Evolutionary conservation across 2,329 filamentous ascomycete genomes (phyloP), one percentile per base, ranked within the genome.

Genomic region (Drechslerella coelobrocha): DNA sequence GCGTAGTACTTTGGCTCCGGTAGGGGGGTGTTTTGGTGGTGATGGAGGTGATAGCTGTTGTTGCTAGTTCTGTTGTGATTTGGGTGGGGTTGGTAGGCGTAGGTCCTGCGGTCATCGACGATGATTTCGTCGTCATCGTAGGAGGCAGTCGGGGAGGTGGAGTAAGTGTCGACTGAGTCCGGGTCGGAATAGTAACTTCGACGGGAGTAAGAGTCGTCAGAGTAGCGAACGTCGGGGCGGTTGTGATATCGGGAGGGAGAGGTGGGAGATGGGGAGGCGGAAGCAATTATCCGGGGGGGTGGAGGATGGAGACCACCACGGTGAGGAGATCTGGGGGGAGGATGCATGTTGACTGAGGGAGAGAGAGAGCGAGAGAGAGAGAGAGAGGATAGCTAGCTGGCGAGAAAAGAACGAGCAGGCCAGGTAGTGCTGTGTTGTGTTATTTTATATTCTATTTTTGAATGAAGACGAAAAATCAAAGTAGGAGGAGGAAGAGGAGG

Each of bases 1-100:
- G 90, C 86, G 73, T 88, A 19, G 41, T 45, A 45, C 19, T 45
- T 45, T 17, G 41, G 41, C 41, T 45, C 85, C 73, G 84, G 81
- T 73, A 88, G 61, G 84, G 71, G 87, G 84, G 45, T 85, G 80
- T 55, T 88, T 87, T 74, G 85, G 84, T 65, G 82, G 81, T 77
- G 87, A 88, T 55, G 83, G 79, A 5, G 86, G 86, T 17, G 17
- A 17, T 19, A 5, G 41, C n/a, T 21, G 41, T 6, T 31, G 29
- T 6, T 6, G 29, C 6, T 31, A 12, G 29, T 6, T n/a, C n/a
- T 6, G 29, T 56, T 89, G 78, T 24, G 81, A 81, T 17, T 37
- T 68, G 54, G 59, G 52, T 73, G 37, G 57, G 50, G 21, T 74
- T 73, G 24, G 59, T 73, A 31, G 65, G 54, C n/a, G 34, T 63